Percentiles rank a stretch among this genome's conserved stretches.
Evolutionary conservation across 306 rosid species (phyloP).

Genomic region (Cyclanthera cordifolia): DNA sequence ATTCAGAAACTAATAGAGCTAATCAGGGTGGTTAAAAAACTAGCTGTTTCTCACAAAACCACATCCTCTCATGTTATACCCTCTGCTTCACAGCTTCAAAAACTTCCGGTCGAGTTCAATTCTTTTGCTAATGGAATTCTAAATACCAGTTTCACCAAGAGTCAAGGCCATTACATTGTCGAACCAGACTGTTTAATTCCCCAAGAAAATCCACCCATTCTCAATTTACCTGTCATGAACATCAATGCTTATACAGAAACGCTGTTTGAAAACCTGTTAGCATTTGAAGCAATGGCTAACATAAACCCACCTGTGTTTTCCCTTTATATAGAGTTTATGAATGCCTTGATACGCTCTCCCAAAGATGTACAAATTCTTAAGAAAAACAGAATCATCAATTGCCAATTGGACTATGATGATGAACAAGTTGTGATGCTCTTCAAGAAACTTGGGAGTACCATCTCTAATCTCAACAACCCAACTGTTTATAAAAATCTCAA

Average conservation of each 20-base stretch:
- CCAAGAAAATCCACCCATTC: too few relatives aligned
- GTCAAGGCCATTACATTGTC: too few relatives aligned
- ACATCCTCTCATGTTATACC: background rate
- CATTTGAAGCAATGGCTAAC: background rate
- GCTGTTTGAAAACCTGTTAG: background rate
- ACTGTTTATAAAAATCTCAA: too few relatives aligned
- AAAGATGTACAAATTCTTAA: background rate
- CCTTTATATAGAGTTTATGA: background rate
- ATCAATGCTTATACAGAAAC: background rate
- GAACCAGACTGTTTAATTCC: too few relatives aligned
- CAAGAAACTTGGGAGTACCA: too few relatives aligned
- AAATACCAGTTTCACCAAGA: too few relatives aligned
- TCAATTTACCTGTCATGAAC: too few relatives aligned
- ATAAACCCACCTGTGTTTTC: background rate
- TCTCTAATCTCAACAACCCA: too few relatives aligned
- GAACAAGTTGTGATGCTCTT: background rate
- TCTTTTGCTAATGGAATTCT: background rate
- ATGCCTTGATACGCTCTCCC: background rate
- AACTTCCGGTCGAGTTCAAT: background rate
- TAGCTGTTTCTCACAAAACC: background rate
- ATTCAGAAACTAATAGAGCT: background rate
- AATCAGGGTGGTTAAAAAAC: background rate
- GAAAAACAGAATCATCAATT: background rate
- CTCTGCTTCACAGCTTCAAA: background rate
- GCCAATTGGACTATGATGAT: background rate